These are phyloP conservation scores for Yarrowia hollandica DNA, from an alignment of 805 yeast species.

Conservation along the genomic window DNA sequence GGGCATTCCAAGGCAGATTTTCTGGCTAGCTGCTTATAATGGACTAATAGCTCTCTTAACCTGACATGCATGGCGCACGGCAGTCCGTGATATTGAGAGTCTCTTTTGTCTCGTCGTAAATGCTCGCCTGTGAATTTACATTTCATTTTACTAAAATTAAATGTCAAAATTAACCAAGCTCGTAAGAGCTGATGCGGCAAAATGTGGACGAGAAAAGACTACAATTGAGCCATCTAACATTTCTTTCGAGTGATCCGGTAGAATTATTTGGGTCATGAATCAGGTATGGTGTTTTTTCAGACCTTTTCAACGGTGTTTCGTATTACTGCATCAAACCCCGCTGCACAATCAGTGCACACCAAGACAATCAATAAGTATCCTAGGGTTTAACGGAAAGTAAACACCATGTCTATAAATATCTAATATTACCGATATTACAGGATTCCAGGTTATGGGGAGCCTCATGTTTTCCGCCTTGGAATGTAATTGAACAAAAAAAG, in stretches of 20 bases:
- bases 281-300: too few species aligned
- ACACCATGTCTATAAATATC: neutral
- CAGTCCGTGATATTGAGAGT: neutral
- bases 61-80: neutral
- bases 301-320: too few species aligned
- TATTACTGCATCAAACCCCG: too few species aligned
- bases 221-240: neutral
- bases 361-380: too few species aligned
- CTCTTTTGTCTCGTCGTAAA: neutral
- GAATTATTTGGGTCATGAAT: too few species aligned
- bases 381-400: too few species aligned
- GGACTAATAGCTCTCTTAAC: too few species aligned
- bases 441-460: neutral
- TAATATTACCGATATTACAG: neutral
- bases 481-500: neutral
- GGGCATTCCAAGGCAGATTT: neutral
- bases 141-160: neutral
- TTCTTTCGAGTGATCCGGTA: too few species aligned
- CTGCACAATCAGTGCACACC: too few species aligned
- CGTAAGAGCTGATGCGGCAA: neutral
- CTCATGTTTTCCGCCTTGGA: neutral
- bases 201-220: neutral
- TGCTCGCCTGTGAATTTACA: too few species aligned
- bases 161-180: neutral
- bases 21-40: neutral